Evolutionary conservation across 2,329 filamentous ascomycete species (phyloP), one percentile per base, ranked within the genome.

Genomic region (Grosmannia penicillata): DNA sequence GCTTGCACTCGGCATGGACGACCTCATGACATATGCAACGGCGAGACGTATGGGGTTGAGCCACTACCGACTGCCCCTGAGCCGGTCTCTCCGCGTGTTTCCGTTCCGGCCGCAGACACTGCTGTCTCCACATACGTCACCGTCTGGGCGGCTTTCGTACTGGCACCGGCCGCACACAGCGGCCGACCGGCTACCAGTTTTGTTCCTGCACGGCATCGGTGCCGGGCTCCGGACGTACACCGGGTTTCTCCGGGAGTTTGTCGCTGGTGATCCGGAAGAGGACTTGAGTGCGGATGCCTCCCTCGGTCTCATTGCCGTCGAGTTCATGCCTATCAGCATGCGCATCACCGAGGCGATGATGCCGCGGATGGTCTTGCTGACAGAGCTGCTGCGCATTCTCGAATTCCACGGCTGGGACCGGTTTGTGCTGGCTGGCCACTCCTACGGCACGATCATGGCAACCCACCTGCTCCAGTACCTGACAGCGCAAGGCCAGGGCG

Each of bases 251-350:
- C 18, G 19, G 3, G 35, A 37, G n/a, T 37, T 37, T 24, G 15
- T 37, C 17, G 10, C 6, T 3, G 27, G 19, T 9, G 35, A 37
- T 11, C 19, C 6, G 19, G 27, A 14, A 1, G 35, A 4, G 8
- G 35, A 37, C 26, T n/a, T n/a, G n/a, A n/a, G 35, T 26, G 14
- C 35, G 30, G 27, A 30, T 21, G 26, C n/a, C n/a, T n/a, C n/a
- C n/a, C n/a, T n/a, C n/a, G 35, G 35, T 15, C 18, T 37, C 19
- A 19, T 37, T 14, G 26, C 27, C 8, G 7, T 37, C 35, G 35
- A 37, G 35, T 27, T 37, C 13, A 37, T 37, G 35, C 25, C 35
- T 8, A 37, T 37, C 35, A 37, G 35, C 35, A 37, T 37, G 35
- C 35, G 35, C 1, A 15, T 37, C 10, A 30, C 26, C 2, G 4